These are phyloP conservation scores for Raphanus raphanistrum DNA, from an alignment of 345 rosid species.

Conservation along the genomic window DNA sequence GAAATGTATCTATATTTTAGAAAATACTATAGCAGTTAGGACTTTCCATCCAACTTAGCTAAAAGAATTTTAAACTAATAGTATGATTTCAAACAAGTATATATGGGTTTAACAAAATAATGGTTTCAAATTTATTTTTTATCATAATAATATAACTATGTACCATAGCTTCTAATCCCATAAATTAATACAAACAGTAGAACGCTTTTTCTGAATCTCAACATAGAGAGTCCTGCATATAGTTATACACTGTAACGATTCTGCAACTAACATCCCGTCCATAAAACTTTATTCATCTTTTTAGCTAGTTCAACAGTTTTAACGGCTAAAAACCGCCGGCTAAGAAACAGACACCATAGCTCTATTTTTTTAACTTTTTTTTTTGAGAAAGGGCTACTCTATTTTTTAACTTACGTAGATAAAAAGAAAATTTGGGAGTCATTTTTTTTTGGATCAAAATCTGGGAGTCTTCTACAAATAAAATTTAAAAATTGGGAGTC, in stretches of 20 bases:
- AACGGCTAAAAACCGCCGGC: slow-evolving; percentile 35
- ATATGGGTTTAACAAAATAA: neutral
- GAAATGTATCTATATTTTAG: neutral
- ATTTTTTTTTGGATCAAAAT: neutral
- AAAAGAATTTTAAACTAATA: neutral
- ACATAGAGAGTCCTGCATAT: neutral
- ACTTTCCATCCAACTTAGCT: slow-evolving; percentile 9
- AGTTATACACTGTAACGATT: slow-evolving; percentile 6
- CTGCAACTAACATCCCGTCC: slow-evolving; percentile 20
- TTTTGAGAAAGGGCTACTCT: too few species aligned
- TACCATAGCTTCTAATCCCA: neutral
- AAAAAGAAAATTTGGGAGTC: neutral
- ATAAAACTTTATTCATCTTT: neutral
- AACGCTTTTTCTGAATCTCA: neutral
- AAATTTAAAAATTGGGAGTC: too few species aligned
- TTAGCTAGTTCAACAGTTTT: slow-evolving; percentile 34
- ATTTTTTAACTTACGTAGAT: neutral
- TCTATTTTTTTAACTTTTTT: neutral
- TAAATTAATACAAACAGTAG: neutral
- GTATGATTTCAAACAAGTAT: neutral
- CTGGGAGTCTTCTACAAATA: too few species aligned
- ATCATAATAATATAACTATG: neutral
- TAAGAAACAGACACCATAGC: slow-evolving; percentile 21
- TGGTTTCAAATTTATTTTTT: neutral
- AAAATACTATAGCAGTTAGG: slow-evolving; percentile 8